Conservation (phyloP, 345 rosid species). For the Raphanus sativus region DNA sequence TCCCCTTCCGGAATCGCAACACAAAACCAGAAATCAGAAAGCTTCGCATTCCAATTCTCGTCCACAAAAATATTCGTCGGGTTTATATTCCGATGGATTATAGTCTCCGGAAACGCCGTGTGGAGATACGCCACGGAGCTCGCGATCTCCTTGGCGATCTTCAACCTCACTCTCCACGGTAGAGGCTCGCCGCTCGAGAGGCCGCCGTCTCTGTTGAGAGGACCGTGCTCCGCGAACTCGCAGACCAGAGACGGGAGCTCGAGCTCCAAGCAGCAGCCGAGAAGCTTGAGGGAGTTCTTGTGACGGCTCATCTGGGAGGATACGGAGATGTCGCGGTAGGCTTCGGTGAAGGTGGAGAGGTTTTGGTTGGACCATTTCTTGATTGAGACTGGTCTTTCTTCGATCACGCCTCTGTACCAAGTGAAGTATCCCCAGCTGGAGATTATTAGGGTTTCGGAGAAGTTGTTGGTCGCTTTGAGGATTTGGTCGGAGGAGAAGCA, state of each 20-base stretch:
- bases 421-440: constrained; percentile 34
- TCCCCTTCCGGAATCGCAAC: constrained; percentile 36
- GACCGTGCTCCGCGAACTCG: constrained; percentile 24
- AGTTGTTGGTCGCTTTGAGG: constrained; percentile 25
- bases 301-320: constrained; percentile 30
- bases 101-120: constrained; percentile 27
- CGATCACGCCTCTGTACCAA: constrained; percentile 34
- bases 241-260: constrained; percentile 26
- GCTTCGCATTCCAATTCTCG: constrained; percentile 26
- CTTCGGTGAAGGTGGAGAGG: constrained; percentile 25
- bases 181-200: constrained; percentile 9
- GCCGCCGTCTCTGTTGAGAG: constrained; percentile 19
- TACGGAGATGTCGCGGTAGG: constrained; percentile 32
- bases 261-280: constrained; percentile 32
- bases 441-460: constrained; percentile 26
- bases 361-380: constrained; percentile 30
- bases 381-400: constrained; percentile 26
- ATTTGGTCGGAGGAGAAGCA: constrained; percentile 36
- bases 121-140: constrained; percentile 27
- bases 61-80: constrained; percentile 24
- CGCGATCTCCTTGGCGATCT: constrained; percentile 27
- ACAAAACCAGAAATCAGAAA: constrained; percentile 35
- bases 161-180: constrained; percentile 27
- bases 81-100: constrained; percentile 31
- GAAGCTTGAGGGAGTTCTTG: constrained; percentile 4